Conservation (phyloP, 371 early-diverging fungal genomes). For the Rhizopus arrhizus region DNA sequence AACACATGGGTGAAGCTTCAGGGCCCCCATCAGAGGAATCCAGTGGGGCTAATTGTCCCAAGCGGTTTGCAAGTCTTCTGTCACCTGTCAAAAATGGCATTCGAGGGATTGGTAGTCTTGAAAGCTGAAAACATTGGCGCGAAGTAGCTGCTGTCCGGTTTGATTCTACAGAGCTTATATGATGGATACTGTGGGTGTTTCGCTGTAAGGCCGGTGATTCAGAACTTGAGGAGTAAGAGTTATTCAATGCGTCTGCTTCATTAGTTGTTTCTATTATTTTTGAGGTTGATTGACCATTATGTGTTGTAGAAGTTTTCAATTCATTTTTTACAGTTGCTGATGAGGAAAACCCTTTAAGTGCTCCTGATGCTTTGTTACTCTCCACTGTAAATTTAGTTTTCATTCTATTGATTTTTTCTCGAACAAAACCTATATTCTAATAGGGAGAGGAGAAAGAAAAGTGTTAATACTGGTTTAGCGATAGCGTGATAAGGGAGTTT, state of each 20-base stretch:
- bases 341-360: no score
- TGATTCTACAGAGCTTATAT: constrained; percentile 17
- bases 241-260: background rate
- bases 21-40: constrained; percentile 29
- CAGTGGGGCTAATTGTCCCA: constrained; percentile 13
- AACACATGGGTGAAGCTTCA: constrained; percentile 45
- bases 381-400: no score
- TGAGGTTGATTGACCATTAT: no score
- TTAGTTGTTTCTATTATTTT: background rate
- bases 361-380: no score
- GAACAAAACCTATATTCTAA: no score
- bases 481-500: no score
- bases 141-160: constrained; percentile 5
- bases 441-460: no score
- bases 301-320: no score
- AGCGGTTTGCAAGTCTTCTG: constrained; percentile 21
- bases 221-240: constrained; percentile 1
- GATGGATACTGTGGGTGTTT: constrained; percentile 1
- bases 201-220: background rate
- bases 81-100: constrained; percentile 29
- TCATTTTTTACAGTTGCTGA: no score
- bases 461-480: no score
- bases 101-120: constrained; percentile 25
- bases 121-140: constrained; percentile 20
- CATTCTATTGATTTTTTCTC: no score